Evolutionary conservation across 768 basidiomycete genomes (phyloP), one percentile per base, ranked within the genome.

Genomic region (Serendipita sp.): DNA sequence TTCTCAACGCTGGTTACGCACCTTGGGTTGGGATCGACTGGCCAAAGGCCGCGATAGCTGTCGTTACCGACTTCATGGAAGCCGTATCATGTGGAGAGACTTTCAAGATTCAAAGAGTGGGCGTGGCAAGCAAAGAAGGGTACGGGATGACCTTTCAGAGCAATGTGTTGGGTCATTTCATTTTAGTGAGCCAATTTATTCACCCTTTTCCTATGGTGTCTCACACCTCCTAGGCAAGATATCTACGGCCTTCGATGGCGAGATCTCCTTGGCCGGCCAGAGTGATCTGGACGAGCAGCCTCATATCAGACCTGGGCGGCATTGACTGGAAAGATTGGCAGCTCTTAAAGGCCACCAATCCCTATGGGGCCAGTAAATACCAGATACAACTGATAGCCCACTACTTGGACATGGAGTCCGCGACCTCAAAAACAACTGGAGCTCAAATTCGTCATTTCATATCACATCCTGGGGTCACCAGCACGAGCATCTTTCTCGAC

Each of bases 141-240:
- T 72, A 90, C 0, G 90, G 90, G 2, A 85, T 79, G 78, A 80
- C 84, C 4, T 93, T 89, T 88, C 88, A 91, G 69, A 86, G 82
- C 64, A 92, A 92, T 67, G 73, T 90, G 28, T 90, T 92, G 62
- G 83, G 85, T 0, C 89, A 91, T 71, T 92, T 85, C 69, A 78
- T 78, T 30, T 72, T 93, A 66, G 90, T 91, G 68, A 62, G 85
- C 78, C 3, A 28, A 42, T 45, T 13, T 13, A 4, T 38, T 43
- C 13, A 5, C n/a, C 42, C 58, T 56, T 42, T 63, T 50, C 24
- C 61, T 65, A n/a, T 62, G 64, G 22, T n/a, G 22, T 31, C 20
- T 31, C n/a, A 48, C 43, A 38, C 30, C 41, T 22, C 48, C 42
- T 3, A 91, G 90, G 84, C 80, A 64, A 84, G 86, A 38, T 74